These are phyloP conservation scores for Berkeleyomyces basicola DNA, from an alignment of 2,329 filamentous ascomycete species.

Conservation along the genomic window DNA sequence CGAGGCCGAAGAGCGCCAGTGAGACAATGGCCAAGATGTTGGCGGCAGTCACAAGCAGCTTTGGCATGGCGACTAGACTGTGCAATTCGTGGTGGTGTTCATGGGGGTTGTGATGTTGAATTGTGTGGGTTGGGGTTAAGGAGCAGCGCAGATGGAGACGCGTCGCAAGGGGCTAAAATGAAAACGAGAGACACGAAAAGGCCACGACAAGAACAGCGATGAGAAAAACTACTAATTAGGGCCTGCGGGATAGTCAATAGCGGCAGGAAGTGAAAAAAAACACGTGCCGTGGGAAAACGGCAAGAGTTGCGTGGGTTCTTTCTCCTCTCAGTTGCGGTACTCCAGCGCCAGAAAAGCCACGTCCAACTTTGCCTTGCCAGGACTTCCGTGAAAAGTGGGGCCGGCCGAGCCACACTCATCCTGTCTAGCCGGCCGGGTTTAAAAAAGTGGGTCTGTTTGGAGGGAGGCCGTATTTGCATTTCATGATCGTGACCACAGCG, in stretches of 20 bases:
- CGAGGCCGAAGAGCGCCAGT: slow-evolving; percentile 62
- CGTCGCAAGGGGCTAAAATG: not conserved
- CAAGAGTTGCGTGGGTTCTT: not conserved
- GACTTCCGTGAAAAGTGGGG: not conserved
- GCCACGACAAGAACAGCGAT: not conserved
- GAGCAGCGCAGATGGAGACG: not conserved
- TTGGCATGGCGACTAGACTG: not conserved
- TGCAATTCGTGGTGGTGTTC: not conserved
- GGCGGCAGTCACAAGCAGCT: slow-evolving; percentile 23
- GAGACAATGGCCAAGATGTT: slow-evolving; percentile 66
- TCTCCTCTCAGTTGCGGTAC: not conserved
- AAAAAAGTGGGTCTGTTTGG: not conserved
- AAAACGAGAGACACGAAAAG: not conserved
- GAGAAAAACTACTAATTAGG: not conserved
- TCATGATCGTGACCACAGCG: not conserved
- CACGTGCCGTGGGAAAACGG: not conserved
- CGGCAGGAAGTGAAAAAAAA: not conserved
- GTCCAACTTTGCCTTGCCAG: not conserved
- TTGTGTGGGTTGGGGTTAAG: not conserved
- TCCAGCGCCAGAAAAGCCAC: not conserved
- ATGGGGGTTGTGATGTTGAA: not conserved
- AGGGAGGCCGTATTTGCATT: not conserved
- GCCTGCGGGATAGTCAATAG: not conserved
- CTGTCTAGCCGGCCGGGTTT: not conserved
- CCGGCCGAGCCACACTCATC: not conserved